Base-by-base conservation (phyloP, 345 rosid species). In the Melaleuca alternifolia region DNA sequence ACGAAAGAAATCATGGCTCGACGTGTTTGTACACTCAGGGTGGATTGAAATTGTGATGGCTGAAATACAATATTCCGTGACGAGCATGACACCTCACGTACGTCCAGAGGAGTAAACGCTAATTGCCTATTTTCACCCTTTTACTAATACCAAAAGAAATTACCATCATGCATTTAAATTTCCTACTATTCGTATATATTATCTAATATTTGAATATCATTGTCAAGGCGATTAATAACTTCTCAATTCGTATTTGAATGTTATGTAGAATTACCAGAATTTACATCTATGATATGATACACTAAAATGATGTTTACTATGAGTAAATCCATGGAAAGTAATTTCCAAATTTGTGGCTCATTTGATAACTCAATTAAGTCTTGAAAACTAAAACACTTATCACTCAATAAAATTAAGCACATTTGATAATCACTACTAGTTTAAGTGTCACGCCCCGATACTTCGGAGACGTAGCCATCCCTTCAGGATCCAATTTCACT, bases 111-210 rank as follows among this genome's bases (percentile, higher is more conserved):
- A 26, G 57, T 21, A 21, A 54, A 3, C 21, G 24, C 8, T 21
- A 26, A 54, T 54, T 23, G 0, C 11, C 11, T 20, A 54, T 0
- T 54, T 54, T 1, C 24, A 7, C 0, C 11, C 21, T 54, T 20
- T 21, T 54, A 3, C 57, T 54, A 0, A 23, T 54, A 54, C 21
- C 7, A 54, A 5, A 54, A 54, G 24, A 54, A 54, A 18, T 54
- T 54, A 54, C 11, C 23, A 54, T 23, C 26, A 8, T 5, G 23
- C 24, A 54, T 23, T 54, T 21, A 54, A 54, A 23, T 8, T 54
- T 54, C 59, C 57, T 10, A 23, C 8, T 21, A n/a, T 23, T 12
- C 4, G 24, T n/a, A 21, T 20, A 21, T 20, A 54, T 20, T 54
- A 54, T 54, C 4, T 54, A 54, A 54, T 54, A 54, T 8, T 54